Conservation (phyloP, 495 filamentous ascomycete species). For the Penicillium dipodomyicola region DNA sequence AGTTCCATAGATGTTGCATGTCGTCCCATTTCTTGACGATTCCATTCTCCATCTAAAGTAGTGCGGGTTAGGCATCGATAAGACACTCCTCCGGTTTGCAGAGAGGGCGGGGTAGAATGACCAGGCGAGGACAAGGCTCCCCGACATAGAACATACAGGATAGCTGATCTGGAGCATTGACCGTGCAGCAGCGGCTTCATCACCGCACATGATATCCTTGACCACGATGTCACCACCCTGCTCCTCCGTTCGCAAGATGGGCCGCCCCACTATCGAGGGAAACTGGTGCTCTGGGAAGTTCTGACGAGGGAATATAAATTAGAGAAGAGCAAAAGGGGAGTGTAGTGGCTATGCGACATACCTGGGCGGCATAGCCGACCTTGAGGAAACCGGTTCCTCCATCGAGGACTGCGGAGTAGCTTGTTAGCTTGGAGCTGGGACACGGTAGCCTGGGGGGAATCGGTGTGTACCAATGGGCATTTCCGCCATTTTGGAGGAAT, state of each 20-base stretch:
- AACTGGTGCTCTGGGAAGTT: slow-evolving; percentile 99
- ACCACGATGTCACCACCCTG: slow-evolving; percentile 72
- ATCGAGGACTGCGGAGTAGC: slow-evolving; percentile 77
- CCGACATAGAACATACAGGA: slow-evolving; percentile 58
- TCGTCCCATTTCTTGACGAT: slow-evolving; percentile 99
- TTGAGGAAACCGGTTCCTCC: slow-evolving; percentile 99
- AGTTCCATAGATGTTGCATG: slow-evolving; percentile 99
- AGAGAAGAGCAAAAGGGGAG: slow-evolving; percentile 11
- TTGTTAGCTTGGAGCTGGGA: slow-evolving; percentile 32
- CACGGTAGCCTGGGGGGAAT: slow-evolving; percentile 25
- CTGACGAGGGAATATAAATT: slow-evolving; percentile 38
- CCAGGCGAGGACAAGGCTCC: slow-evolving; percentile 11
- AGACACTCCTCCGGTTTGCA: slow-evolving; percentile 21
- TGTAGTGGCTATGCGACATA: slow-evolving; percentile 34
- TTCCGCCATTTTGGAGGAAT: slow-evolving; percentile 58
- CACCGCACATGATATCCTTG: slow-evolving; percentile 99
- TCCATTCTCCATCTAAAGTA: slow-evolving; percentile 89
- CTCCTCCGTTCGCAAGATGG: slow-evolving; percentile 95
- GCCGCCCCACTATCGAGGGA: slow-evolving; percentile 96
- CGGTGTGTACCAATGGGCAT: slow-evolving; percentile 64
- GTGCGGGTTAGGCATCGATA: slow-evolving; percentile 26
- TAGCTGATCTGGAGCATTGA: slow-evolving; percentile 98
- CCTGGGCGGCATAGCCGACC: slow-evolving; percentile 93
- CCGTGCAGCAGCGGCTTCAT: slow-evolving; percentile 92
- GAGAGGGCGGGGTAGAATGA: slow-evolving; percentile 26